Conservation (phyloP, 202 grass and related monocot genomes). For the Digitaria exilis region DNA sequence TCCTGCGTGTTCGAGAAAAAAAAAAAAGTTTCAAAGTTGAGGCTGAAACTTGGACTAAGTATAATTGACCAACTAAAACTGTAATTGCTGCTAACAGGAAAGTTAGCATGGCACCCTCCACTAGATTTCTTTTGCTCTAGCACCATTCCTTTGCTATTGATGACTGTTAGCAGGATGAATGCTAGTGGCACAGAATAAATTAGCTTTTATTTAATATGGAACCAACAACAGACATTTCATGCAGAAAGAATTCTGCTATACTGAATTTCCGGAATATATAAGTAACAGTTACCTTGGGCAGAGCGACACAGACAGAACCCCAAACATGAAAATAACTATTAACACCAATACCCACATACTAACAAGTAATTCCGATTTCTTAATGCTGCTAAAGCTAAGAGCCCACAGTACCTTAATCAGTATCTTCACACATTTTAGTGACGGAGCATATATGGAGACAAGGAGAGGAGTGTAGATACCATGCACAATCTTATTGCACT, state of each 20-base stretch:
- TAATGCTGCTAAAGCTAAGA: neutral
- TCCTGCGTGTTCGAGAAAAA: no score
- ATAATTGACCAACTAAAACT: neutral
- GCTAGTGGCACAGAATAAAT: neutral
- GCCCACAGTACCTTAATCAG: neutral
- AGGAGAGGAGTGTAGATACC: constrained; percentile 8
- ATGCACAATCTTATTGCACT: constrained; percentile 26
- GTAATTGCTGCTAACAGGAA: neutral
- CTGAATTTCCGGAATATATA: neutral
- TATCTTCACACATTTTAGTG: constrained; percentile 26
- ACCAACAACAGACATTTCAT: neutral
- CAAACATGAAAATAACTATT: neutral
- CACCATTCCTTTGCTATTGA: neutral
- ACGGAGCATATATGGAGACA: neutral
- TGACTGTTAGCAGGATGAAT: neutral
- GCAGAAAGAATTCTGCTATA: neutral
- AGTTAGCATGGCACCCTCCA: neutral
- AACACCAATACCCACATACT: neutral
- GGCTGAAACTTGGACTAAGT: neutral
- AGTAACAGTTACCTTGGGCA: neutral
- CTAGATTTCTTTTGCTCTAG: neutral
- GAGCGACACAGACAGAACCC: neutral
- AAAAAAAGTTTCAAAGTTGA: no score
- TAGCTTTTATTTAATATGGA: neutral
- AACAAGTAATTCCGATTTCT: neutral